These are phyloP conservation scores for Nakazawaea holstii DNA, from an alignment of 805 yeast genomes.

Conservation along the genomic window DNA sequence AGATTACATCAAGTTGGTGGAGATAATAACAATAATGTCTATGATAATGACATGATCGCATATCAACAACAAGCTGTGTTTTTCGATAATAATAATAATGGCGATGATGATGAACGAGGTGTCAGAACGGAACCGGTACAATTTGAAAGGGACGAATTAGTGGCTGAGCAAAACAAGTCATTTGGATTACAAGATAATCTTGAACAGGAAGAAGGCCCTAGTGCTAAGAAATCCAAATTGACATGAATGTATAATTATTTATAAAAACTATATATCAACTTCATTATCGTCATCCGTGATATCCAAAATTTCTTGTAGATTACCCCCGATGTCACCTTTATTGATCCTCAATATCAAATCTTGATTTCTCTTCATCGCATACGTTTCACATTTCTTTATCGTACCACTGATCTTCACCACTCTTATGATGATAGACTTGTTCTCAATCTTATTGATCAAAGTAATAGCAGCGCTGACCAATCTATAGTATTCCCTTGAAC, in stretches of 20 bases:
- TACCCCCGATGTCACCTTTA: constrained; percentile 6
- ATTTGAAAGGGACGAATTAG: constrained; percentile 26
- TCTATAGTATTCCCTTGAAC: constrained; percentile 60
- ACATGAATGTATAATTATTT: background rate
- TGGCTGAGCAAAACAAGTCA: constrained; percentile 11
- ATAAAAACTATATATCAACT: background rate
- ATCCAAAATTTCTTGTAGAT: constrained; percentile 14
- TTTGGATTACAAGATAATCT: background rate
- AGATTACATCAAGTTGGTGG: constrained; percentile 45
- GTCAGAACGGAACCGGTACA: constrained; percentile 37
- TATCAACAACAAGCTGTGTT: no score
- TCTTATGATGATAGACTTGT: constrained; percentile 45
- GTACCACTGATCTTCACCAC: constrained; percentile 80
- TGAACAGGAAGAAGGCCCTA: background rate
- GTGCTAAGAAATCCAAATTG: background rate
- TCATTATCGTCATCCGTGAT: constrained; percentile 16
- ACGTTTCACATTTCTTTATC: constrained; percentile 74
- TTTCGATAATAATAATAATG: background rate
- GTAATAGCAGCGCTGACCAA: constrained; percentile 64
- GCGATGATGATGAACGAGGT: constrained; percentile 7
- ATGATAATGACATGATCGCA: background rate
- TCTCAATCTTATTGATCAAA: constrained; percentile 46
- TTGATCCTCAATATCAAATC: constrained; percentile 23
- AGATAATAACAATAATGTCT: constrained; percentile 22
- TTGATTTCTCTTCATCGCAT: constrained; percentile 48